Base-by-base conservation (phyloP, 352 stramenopile species). In the Globisporangium takayamanum region DNA sequence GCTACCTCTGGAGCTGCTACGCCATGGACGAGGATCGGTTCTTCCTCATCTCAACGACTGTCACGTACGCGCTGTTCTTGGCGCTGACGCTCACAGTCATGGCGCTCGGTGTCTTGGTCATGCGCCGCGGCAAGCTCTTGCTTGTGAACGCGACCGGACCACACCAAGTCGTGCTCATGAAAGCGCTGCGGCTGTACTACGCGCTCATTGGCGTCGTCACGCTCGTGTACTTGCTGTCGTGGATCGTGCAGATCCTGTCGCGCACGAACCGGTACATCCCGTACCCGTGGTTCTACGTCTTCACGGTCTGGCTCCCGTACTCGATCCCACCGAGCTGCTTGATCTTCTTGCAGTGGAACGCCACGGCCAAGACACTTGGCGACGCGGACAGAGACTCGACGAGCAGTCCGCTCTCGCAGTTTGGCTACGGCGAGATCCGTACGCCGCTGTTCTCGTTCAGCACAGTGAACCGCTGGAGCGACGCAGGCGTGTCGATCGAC, bases 281-380 rank as follows among this genome's bases (percentile, higher is more conserved):
- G 30, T 93, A 94, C 64, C 84, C 84, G n/a, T 92, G 81, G 84
- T 95, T 80, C 63, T 95, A 95, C 72, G 84, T 95, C 64, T 93
- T 91, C 59, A 92, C 82, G 2, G 84, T 95, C 3, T 95, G 85
- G 85, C 66, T 95, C 3, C 85, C 85, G 12, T 87, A 76, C 45
- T 92, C 82, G 25, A 95, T 95, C 58, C 85, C 85, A 41, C 84
- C 85, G 42, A 92, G 81, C 57, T 93, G 81, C 56, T 63, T 95
- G 25, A 92, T 95, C 54, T 95, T 93, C 61, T 62, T 95, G 20
- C 85, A 95, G 66, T 94, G 85, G 85, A 94, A 94, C 60, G 80
- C 83, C 16, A 92, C 85, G 2, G 80, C 85, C 0, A 88, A 93
- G 60, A 87, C 83, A n/a, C 60, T 95, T 25, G 77, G 83, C 6